Base-by-base conservation (phyloP, 2,329 filamentous ascomycete species). In the Didymella sp. region DNA sequence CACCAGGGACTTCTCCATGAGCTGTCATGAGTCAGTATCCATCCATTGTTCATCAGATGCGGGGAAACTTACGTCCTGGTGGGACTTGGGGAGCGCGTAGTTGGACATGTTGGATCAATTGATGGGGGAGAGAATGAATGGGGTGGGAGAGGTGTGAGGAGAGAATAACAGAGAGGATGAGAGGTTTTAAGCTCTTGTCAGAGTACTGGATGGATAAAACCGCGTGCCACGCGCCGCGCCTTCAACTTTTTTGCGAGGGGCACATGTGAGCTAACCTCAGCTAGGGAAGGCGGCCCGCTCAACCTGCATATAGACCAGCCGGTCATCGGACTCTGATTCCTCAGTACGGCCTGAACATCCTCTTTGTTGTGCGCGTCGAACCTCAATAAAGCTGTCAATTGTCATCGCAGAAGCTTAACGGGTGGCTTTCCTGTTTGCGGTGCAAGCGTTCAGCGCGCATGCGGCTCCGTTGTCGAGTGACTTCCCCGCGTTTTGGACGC, bases 1-100 rank as follows among this genome's bases (percentile, higher is more conserved):
- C 73, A 94, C 82, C 72, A 99, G 87, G 78, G 91, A 90, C 84
- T 91, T 95, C 87, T 98, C 91, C 83, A 99, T 91, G 87, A 98
- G 88, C 92, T 96, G 71, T 70, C 47, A 53, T 76, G 73, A 76
- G 77, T 78, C 75, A 80, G 64, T 64, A 66, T 59, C 35, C 27
- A 38, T 35, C 46, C 27, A 57, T 47, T 56, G 46, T 56, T 48
- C 57, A 30, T 61, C 52, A 51, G 52, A 45, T 58, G 63, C 56
- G 65, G 68, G 59, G 62, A 79, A 51, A 58, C 84, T 75, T 76
- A 87, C 85, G 72, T 88, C 86, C 79, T 85, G 81, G 80, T 89
- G 87, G 75, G 85, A 81, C 77, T 86, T 78, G 60, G 87, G 82
- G 53, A 89, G 83, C 69, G 87, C 87, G 80, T 89, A 89, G 72